Evolutionary conservation across 768 basidiomycete species (phyloP).

Genomic region (Rhodotorula paludigena): DNA sequence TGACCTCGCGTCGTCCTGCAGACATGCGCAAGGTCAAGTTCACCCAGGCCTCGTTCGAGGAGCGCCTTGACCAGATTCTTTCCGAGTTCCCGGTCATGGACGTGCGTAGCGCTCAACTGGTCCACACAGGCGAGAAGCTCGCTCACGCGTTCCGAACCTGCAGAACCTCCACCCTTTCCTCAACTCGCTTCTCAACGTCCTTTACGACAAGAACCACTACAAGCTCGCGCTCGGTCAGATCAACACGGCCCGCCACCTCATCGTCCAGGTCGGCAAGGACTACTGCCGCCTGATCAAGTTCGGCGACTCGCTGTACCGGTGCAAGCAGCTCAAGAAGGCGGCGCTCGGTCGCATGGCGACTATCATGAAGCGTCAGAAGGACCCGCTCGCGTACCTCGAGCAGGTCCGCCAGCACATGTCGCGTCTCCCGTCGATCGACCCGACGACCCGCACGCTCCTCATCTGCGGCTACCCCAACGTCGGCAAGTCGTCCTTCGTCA

Average conservation of each 20-base stretch:
- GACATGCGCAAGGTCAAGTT: conserved; percentile 99
- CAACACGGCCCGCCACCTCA: conserved; percentile 88
- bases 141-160: background rate
- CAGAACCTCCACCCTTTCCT: conserved; percentile 94
- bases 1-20: conserved; percentile 45
- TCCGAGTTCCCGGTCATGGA: conserved; percentile 97
- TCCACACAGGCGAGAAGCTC: background rate
- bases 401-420: conserved; percentile 99
- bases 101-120: conserved; percentile 53
- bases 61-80: conserved; percentile 87
- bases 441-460: conserved; percentile 92
- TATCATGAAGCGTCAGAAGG: conserved; percentile 96
- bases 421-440: conserved; percentile 95
- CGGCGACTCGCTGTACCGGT: conserved; percentile 93
- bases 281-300: conserved; percentile 96
- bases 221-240: conserved; percentile 97
- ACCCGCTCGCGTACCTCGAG: conserved; percentile 94
- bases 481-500: conserved; percentile 98
- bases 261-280: conserved; percentile 95
- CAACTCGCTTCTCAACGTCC: conserved; percentile 89
- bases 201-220: conserved; percentile 99
- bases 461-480: conserved; percentile 99
- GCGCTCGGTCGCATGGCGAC: conserved; percentile 99
- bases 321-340: conserved; percentile 96
- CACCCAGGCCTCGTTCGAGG: conserved; percentile 92